Percentiles rank a stretch among this genome's conserved stretches.
Evolutionary conservation across 345 rosid species (phyloP).

Genomic region (Psidium friedrichsthalianum): DNA sequence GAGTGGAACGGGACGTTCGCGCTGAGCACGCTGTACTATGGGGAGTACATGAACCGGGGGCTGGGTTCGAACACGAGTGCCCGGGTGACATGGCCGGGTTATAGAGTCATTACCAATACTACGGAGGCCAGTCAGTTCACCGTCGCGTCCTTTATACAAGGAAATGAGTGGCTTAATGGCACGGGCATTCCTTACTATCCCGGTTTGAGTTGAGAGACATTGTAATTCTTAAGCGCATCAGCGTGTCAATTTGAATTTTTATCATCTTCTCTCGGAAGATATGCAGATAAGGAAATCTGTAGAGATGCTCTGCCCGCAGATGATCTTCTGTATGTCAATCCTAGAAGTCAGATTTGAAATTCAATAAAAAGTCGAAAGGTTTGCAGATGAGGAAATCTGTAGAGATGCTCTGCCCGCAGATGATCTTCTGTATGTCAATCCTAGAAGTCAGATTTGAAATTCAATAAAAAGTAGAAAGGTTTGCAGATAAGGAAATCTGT

Average conservation of each 20-base stretch:
- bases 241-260: background rate
- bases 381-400: too few relatives aligned
- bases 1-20: slow-evolving; percentile 52
- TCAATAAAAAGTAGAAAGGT: too few relatives aligned
- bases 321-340: background rate
- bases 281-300: too few relatives aligned
- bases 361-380: background rate
- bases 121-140: slow-evolving; percentile 52
- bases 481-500: too few relatives aligned
- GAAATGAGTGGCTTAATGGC: slow-evolving; percentile 52
- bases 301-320: background rate
- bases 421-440: too few relatives aligned
- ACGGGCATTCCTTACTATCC: slow-evolving; percentile 34
- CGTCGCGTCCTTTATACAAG: slow-evolving; percentile 44
- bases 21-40: slow-evolving; percentile 47
- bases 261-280: background rate
- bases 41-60: slow-evolving; percentile 68
- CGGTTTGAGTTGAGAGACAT: slow-evolving; percentile 6
- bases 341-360: background rate
- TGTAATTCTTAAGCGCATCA: background rate
- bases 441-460: too few relatives aligned
- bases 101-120: slow-evolving; percentile 24
- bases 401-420: background rate
- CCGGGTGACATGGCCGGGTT: slow-evolving; percentile 77
- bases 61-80: slow-evolving; percentile 49